A percentile compares a stretch with the other conserved stretches of the same genome.
Conservation (phyloP, 225 moss, liverwort and hornwort species). For the Climacium dendroides region DNA sequence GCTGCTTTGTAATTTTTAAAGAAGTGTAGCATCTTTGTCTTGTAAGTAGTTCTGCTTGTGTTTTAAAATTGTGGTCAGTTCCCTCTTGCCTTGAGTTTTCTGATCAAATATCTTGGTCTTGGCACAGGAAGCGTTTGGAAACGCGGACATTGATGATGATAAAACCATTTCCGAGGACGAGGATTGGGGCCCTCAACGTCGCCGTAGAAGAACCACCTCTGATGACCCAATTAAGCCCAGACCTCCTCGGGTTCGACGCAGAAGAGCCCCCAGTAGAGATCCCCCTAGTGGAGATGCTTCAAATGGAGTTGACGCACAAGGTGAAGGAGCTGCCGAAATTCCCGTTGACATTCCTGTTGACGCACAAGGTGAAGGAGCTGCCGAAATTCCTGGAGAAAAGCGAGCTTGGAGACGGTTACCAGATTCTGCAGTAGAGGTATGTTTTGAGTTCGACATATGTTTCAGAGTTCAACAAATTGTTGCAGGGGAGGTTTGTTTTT, state of each 20-base stretch:
- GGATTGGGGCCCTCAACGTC: conserved; percentile 81
- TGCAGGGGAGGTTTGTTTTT: neutral
- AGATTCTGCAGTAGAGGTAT: conserved; percentile 47
- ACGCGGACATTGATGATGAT: conserved; percentile 37
- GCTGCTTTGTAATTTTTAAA: neutral
- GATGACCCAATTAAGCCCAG: conserved; percentile 28
- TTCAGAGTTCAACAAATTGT: neutral
- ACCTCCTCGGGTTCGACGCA: conserved; percentile 20
- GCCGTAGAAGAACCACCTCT: conserved; percentile 32
- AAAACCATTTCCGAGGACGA: conserved; percentile 64
- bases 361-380: conserved; percentile 7
- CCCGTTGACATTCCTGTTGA: too few relatives aligned
- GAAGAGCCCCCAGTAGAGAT: conserved; percentile 5
- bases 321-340: neutral
- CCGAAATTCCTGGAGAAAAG: conserved; percentile 16
- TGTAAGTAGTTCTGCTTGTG: neutral
- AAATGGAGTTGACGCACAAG: conserved; percentile 4
- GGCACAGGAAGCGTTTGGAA: conserved; percentile 84
- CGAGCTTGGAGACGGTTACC: conserved; percentile 48
- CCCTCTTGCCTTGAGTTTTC: neutral
- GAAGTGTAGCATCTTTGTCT: neutral
- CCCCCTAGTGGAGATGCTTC: neutral
- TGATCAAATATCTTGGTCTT: neutral
- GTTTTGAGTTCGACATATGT: neutral
- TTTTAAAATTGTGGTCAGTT: neutral